Evolutionary conservation across 2,329 filamentous ascomycete species (phyloP).

Genomic region (Zelopaecilomyces penicillatus): DNA sequence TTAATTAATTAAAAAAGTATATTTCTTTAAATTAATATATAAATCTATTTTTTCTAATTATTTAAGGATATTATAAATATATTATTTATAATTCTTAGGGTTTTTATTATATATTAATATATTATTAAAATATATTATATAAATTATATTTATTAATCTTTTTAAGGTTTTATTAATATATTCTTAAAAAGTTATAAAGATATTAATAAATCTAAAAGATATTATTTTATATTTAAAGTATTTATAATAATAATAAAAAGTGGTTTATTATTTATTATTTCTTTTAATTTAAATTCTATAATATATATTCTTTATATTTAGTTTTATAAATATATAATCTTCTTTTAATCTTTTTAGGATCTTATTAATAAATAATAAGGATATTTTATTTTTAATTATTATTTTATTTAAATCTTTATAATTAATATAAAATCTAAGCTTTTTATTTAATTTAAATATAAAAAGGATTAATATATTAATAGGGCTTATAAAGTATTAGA

Average conservation of each 20-base stretch:
- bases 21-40: conserved; percentile 9
- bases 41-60: conserved; percentile 4
- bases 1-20: conserved; percentile 2
- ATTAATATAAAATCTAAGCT: conserved; percentile 10
- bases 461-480: neutral
- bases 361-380: conserved; percentile 8
- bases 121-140: conserved; percentile 12
- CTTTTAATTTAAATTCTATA: conserved; percentile 6
- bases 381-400: conserved; percentile 8
- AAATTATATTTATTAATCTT: conserved; percentile 4
- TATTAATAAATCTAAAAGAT: conserved; percentile 10
- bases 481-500: conserved; percentile 1
- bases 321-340: conserved; percentile 1
- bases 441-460: neutral
- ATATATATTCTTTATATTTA: conserved; percentile 10
- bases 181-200: conserved; percentile 8
- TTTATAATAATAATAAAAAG: conserved; percentile 5
- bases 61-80: conserved; percentile 8
- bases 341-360: conserved; percentile 2
- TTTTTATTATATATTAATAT: conserved; percentile 10
- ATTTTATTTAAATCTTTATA: conserved; percentile 10
- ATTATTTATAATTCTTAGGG: conserved; percentile 6
- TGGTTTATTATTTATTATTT: conserved; percentile 8
- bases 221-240: conserved; percentile 13
- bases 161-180: conserved; percentile 10